Evolutionary conservation across 805 yeast species (phyloP).

Genomic region (Starmerella asiatica): DNA sequence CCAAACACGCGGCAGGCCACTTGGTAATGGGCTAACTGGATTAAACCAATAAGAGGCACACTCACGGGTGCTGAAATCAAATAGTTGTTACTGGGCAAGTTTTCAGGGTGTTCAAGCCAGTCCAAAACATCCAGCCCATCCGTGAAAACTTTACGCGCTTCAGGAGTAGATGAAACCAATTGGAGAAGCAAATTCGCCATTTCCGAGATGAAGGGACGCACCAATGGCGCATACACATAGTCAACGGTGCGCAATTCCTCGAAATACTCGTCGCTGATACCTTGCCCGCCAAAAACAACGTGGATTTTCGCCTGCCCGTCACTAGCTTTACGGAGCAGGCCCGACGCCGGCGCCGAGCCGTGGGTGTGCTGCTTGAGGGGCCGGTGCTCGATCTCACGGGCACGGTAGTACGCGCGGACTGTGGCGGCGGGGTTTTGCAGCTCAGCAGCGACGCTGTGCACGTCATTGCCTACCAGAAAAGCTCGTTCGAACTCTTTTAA

Average conservation of each 20-base stretch:
- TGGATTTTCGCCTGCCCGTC: slow-evolving; percentile 47
- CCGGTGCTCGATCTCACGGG: slow-evolving; percentile 38
- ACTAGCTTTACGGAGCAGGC: slow-evolving; percentile 51
- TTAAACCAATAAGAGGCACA: slow-evolving; percentile 93
- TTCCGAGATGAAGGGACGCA: slow-evolving; percentile 54
- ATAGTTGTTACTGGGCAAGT: slow-evolving; percentile 82
- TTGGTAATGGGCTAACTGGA: slow-evolving; percentile 87
- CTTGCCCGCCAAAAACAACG: slow-evolving; percentile 98
- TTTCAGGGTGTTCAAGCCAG: slow-evolving; percentile 77
- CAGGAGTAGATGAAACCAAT: slow-evolving; percentile 57
- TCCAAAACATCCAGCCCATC: slow-evolving; percentile 80
- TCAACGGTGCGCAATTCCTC: slow-evolving; percentile 86
- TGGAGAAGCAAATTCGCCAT: slow-evolving; percentile 55
- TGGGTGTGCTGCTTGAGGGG: slow-evolving; percentile 35
- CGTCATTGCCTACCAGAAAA: slow-evolving; percentile 62
- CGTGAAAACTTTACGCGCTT: slow-evolving; percentile 76
- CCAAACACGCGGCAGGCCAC: slow-evolving; percentile 77
- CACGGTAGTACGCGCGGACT: slow-evolving; percentile 63
- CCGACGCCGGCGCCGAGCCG: slow-evolving; percentile 30
- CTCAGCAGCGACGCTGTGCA: slow-evolving; percentile 74
- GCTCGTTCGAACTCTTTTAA: slow-evolving; percentile 74
- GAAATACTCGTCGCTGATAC: slow-evolving; percentile 93
- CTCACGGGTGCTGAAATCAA: slow-evolving; percentile 83
- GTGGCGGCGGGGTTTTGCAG: slow-evolving; percentile 62
- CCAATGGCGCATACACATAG: slow-evolving; percentile 59